Evolutionary conservation across 106 monocot species (phyloP), one percentile per base, ranked within the genome.

Genomic region (Xerophyta viscosa): DNA sequence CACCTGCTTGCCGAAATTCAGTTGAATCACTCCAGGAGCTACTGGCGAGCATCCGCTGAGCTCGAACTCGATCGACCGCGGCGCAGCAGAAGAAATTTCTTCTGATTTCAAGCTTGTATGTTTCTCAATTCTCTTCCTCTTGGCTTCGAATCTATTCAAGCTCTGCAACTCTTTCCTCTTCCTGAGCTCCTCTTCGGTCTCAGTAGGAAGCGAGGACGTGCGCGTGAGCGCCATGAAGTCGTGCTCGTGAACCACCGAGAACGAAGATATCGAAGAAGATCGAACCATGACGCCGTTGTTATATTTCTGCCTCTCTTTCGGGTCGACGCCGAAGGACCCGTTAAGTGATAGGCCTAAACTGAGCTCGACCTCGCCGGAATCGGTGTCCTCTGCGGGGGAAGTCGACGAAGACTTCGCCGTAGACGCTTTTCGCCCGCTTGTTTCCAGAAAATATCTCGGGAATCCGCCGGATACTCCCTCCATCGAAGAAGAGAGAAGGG

Each of bases 341-440:
- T 75, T 75, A 2, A 88, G 42, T 1, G 82, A 82, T 0, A 88
- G 63, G 46, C 78, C 82, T 7, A 88, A 54, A 52, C 62, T 79
- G 26, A 88, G 74, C 48, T 88, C 88, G n/a, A 69, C 41, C 63
- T 71, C 70, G 0, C 39, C 39, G 10, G 39, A 39, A 39, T 39
- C 39, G 2, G 39, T 39, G 10, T 12, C 39, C 2, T 10, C 6
- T 39, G 39, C 15, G 2, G 13, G 13, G 1, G 15, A 39, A 39
- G 6, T 12, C 15, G 6, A 2, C 39, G 39, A 39, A 39, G 39
- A 39, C 39, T 7, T 39, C 2, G 39, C 10, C 1, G 39, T 12
- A 12, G 39, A 15, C 6, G 10, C 39, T 39, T 39, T 15, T 39
- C 3, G 3, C 13, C 6, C 10, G 15, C 39, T 39, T 1, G 39